Base-by-base conservation (phyloP, 208 protist genomes). In the Leishmania arabica region DNA sequence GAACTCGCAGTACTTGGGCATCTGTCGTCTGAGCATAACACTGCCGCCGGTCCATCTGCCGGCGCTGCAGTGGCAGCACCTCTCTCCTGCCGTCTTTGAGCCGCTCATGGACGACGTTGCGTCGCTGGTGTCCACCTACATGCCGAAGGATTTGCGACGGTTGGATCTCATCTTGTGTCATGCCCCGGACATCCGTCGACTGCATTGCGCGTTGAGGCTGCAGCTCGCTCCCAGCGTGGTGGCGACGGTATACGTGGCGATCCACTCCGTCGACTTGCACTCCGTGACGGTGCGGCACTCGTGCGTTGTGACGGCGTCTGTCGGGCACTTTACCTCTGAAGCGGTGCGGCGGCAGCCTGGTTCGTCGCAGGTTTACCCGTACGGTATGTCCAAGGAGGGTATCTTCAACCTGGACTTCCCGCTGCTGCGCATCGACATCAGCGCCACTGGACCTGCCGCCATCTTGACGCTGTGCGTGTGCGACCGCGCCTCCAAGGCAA, bases 51-150 rank as follows among this genome's bases (percentile, higher is more conserved):
- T 81, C 40, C 78, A 72, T 27, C 80, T 80, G 21, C 51, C 69
- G 13, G n/a, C 64, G 74, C 47, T 80, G 65, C 79, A 60, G 42
- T 75, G 47, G 71, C 77, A 68, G 74, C 66, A 82, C 73, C 79
- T 85, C 17, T 54, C 80, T 6, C 80, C 83, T 5, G 34, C 71
- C 19, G 73, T 80, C n/a, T 82, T 89, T 13, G 91, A 96, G 77
- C 77, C 77, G 17, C 77, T 96, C 49, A 81, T 89, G 69, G 91
- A 96, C 88, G 94, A 97, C 79, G 40, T 97, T 56, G 84, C 86
- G 15, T 94, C 94, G 0, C 78, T 97, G 13, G 37, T 94, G 31
- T 47, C 74, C 21, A 90, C 89, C 31, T 96, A 96, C 84, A 91
- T 77, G 73, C 91, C 90, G 47, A 88, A 95, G 74, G 90, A 93